Conservation (phyloP, 805 yeast genomes). For the Cyberlindnera suaveolens region DNA sequence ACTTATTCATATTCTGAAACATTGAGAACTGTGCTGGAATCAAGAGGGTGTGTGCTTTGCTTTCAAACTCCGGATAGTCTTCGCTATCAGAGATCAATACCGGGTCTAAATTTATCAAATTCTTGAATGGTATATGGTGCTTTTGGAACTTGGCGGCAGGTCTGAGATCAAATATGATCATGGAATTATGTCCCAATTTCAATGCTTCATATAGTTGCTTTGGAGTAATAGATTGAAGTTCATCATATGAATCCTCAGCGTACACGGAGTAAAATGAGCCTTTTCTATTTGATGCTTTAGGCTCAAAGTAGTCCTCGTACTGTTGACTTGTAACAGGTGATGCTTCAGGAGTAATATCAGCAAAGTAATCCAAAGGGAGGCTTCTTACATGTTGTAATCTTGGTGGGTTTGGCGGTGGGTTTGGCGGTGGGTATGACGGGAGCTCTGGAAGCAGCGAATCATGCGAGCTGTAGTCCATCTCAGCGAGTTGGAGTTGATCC, state of each 20-base stretch:
- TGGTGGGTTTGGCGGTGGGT: slow-evolving; percentile 10
- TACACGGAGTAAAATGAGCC: slow-evolving; percentile 36
- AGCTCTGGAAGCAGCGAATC: slow-evolving; percentile 11
- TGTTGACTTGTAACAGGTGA: too few relatives aligned
- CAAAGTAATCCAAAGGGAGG: slow-evolving; percentile 4
- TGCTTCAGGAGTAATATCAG: neutral
- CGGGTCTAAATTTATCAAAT: slow-evolving; percentile 37
- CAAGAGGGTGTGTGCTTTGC: slow-evolving; percentile 5
- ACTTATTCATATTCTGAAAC: slow-evolving; percentile 27
- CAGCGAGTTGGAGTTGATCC: slow-evolving; percentile 30
- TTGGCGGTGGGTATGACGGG: slow-evolving; percentile 11
- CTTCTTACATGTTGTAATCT: slow-evolving; percentile 8
- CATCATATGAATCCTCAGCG: slow-evolving; percentile 26
- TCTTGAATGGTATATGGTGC: slow-evolving; percentile 32
- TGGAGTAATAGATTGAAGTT: slow-evolving; percentile 45
- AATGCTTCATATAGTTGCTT: slow-evolving; percentile 35
- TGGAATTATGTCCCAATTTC: slow-evolving; percentile 35
- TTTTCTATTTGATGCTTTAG: slow-evolving; percentile 23
- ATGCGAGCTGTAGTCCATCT: slow-evolving; percentile 16
- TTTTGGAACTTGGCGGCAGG: slow-evolving; percentile 25
- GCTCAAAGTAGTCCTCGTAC: too few relatives aligned
- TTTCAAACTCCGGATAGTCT: slow-evolving; percentile 24
- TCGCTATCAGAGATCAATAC: slow-evolving; percentile 28
- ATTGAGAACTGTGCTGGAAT: slow-evolving; percentile 9
- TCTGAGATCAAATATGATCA: slow-evolving; percentile 36